Percentiles rank a stretch among this genome's conserved stretches.
These are phyloP conservation scores for Vaccinium vitisidaea DNA, from an alignment of 148 eudicot genomes.

Conservation along the genomic window DNA sequence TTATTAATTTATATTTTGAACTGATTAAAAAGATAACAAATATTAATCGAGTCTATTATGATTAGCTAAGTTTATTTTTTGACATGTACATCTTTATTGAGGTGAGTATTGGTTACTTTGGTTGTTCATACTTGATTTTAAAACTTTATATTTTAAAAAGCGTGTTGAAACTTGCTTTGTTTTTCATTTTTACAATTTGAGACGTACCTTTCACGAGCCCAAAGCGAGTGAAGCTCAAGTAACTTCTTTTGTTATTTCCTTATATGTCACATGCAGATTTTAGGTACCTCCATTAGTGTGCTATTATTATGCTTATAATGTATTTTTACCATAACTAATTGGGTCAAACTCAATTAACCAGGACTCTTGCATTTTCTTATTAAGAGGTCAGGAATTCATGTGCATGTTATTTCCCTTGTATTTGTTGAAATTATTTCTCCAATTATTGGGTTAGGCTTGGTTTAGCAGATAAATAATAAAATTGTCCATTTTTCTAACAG, in stretches of 20 bases:
- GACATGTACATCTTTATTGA: neutral
- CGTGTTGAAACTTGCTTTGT: neutral
- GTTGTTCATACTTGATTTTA: neutral
- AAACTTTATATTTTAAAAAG: neutral
- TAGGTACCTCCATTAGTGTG: neutral
- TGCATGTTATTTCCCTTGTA: too few species aligned
- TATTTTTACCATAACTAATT: too few species aligned
- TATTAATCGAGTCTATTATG: neutral
- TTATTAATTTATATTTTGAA: too few species aligned
- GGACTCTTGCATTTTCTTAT: too few species aligned
- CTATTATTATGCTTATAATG: neutral
- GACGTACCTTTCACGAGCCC: neutral
- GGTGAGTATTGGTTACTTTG: neutral
- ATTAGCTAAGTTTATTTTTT: too few species aligned
- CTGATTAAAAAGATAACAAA: neutral
- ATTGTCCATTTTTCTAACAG: too few species aligned
- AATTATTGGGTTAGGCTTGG: too few species aligned
- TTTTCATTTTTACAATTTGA: too few species aligned
- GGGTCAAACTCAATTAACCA: too few species aligned
- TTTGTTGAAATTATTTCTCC: too few species aligned
- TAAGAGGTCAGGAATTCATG: too few species aligned
- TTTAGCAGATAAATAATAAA: too few species aligned
- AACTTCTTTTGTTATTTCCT: neutral
- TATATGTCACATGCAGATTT: neutral
- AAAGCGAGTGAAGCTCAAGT: neutral